Base-by-base conservation (phyloP, 2,329 filamentous ascomycete genomes). In the Davidsoniella eucalypti region DNA sequence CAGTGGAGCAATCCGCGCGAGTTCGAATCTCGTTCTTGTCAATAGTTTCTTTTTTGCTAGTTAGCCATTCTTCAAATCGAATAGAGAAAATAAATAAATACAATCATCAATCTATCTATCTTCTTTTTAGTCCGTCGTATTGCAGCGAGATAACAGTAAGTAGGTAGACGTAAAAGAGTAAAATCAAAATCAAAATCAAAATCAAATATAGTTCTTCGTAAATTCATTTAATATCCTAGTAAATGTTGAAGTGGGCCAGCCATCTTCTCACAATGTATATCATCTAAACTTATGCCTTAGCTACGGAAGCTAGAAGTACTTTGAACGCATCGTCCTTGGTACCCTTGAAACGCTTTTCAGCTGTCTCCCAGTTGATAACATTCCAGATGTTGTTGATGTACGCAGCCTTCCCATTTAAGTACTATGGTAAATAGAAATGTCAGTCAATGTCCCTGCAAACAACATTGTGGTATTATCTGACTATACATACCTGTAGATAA, bases 311-410 rank as follows among this genome's bases (percentile, higher is more conserved):
- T 54, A 61, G 64, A 48, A 72, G 63, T 16, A 65, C 59, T 58
- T 66, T 65, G 61, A 72, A 71, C 1, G 62, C 66, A 51, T 72
- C 67, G 8, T 70, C 68, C 4, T 64, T 63, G 4, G 57, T 64
- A 2, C 73, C 72, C 1, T 64, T 57, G 62, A 76, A 85, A 26
- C 82, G 71, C 52, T 70, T 64, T 66, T 84, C 81, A 1, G 77
- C 74, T 4, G 72, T 78, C 65, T 80, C 76, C 84, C 83, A 87
- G 66, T 86, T 87, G 60, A 87, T 77, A 29, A 87, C 75, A 33
- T 78, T 78, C 83, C 82, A 87, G 57, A 87, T 83, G 55, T 82
- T 82, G 54, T 83, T 75, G 5, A 86, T 73, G 57, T 88, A 88
- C 0, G 77, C 76, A 0, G 78, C 80, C 64, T 87, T 86, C 53